These are phyloP conservation scores for Recurvomyces mirabilis DNA, from an alignment of 495 filamentous ascomycete species.

Conservation along the genomic window DNA sequence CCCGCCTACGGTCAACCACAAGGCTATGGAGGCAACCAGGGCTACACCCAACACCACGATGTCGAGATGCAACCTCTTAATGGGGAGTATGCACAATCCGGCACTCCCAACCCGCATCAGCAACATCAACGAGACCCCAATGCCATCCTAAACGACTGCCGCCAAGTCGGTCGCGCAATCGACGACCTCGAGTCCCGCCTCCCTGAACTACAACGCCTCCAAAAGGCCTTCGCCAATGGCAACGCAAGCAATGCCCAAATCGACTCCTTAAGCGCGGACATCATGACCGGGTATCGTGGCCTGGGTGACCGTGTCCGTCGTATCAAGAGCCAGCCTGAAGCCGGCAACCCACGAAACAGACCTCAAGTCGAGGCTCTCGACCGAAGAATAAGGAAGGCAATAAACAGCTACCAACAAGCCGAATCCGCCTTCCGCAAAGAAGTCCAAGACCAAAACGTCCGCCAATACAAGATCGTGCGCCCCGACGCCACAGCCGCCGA, in stretches of 20 bases:
- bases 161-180: conserved; percentile 63
- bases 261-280: conserved; percentile 51
- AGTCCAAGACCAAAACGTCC: conserved; percentile 67
- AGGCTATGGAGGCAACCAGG: conserved; percentile 1
- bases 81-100: conserved; percentile 7
- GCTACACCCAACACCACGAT: conserved; percentile 12
- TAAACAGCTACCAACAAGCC: conserved; percentile 65
- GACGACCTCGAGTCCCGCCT: conserved; percentile 59
- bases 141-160: conserved; percentile 71
- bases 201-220: conserved; percentile 44
- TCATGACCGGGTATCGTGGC: conserved; percentile 67
- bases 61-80: conserved; percentile 34
- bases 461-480: conserved; percentile 81
- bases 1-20: conserved; percentile 2
- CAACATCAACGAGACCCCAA: conserved; percentile 39
- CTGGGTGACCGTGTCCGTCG: conserved; percentile 62
- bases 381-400: conserved; percentile 62
- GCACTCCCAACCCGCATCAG: conserved; percentile 9
- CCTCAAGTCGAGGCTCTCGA: conserved; percentile 72
- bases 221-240: conserved; percentile 46
- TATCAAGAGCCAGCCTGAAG: conserved; percentile 69
- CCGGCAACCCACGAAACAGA: conserved; percentile 53
- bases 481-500: conserved; percentile 76
- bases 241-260: conserved; percentile 48
- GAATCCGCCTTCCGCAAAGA: conserved; percentile 68